Percentiles rank a stretch among this genome's conserved stretches.
Conservation (phyloP, 2,329 filamentous ascomycete species). For the Scedosporium aurantiacum region DNA sequence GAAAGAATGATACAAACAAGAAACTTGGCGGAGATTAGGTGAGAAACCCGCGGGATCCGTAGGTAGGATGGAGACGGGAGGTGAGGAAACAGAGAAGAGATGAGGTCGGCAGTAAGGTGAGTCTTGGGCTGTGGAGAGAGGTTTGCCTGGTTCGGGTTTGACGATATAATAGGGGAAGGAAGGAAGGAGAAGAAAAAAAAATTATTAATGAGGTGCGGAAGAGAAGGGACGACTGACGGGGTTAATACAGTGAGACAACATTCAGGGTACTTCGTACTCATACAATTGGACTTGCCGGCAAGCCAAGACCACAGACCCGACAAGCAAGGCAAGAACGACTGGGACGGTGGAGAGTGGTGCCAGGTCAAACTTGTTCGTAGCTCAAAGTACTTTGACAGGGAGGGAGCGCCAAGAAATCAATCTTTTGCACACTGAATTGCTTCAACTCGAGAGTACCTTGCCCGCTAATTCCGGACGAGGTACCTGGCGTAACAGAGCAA, state of each 20-base stretch:
- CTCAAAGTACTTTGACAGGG: background rate
- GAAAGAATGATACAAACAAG: background rate
- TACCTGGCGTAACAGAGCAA: background rate
- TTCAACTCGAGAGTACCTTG: background rate
- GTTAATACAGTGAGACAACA: background rate
- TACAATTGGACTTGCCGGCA: background rate
- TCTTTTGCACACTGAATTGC: background rate
- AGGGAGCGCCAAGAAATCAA: background rate
- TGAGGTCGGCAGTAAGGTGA: background rate
- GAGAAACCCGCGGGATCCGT: background rate
- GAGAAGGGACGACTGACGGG: background rate
- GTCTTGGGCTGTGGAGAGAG: slow-evolving; percentile 4
- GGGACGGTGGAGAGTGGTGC: background rate
- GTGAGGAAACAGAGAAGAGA: background rate
- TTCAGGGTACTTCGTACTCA: background rate
- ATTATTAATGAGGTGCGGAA: slow-evolving; percentile 4
- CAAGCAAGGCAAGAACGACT: background rate
- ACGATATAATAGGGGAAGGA: background rate
- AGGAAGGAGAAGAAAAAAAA: slow-evolving; percentile 5
- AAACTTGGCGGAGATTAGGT: background rate
- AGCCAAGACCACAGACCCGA: slow-evolving; percentile 5
- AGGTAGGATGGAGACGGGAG: background rate
- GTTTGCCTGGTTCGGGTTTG: slow-evolving; percentile 2
- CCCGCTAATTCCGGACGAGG: background rate
- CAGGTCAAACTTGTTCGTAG: too few relatives aligned